Evolutionary conservation across 2,329 filamentous ascomycete genomes (phyloP), one percentile per base, ranked within the genome.

Genomic region (Purpureocillium lavendulum): DNA sequence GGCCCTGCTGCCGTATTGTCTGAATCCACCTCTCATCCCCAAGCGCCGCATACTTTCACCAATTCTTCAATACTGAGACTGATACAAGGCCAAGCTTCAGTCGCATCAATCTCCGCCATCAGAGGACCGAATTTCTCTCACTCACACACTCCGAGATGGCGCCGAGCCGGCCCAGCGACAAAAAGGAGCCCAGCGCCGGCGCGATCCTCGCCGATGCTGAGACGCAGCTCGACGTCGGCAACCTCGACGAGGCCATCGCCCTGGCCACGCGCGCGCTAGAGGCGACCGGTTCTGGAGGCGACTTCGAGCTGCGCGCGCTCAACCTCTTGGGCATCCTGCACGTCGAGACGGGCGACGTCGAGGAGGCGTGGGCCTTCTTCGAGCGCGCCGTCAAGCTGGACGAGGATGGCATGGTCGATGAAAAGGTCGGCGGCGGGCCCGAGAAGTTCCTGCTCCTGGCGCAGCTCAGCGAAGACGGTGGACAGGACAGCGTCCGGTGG

Each of bases 391-490:
- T 84, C 30, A 67, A 73, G 39, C 73, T 92, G 29, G 92, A 98
- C 57, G 73, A 80, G 17, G 77, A 89, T 41, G 92, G 90, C 14
- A 63, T 68, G 30, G 66, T 80, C 43, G 75, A 82, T 14, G 83
- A 87, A 53, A 74, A 77, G 30, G 60, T 81, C 38, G 89, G 88
- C 36, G 87, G 87, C 21, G 89, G 89, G 1, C 79, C 88, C 0
- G 90, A 97, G 57, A 97, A 96, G 65, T 97, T 96, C 56, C 66
- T 97, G 36, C 94, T 89, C 77, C 70, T 98, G 42, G 92, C 92
- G 46, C 92, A 98, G 64, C 71, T 98, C 53, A 92, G 77, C 57
- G 77, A 82, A 44, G 72, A 82, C 35, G 81, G 81, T 29, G 81
- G 81, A 2, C 62, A 70, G 35, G 78, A 83, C 53, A 82, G 76